Conservation (phyloP, 108 stramenopile species). For the Poteriospumella lacustris region DNA sequence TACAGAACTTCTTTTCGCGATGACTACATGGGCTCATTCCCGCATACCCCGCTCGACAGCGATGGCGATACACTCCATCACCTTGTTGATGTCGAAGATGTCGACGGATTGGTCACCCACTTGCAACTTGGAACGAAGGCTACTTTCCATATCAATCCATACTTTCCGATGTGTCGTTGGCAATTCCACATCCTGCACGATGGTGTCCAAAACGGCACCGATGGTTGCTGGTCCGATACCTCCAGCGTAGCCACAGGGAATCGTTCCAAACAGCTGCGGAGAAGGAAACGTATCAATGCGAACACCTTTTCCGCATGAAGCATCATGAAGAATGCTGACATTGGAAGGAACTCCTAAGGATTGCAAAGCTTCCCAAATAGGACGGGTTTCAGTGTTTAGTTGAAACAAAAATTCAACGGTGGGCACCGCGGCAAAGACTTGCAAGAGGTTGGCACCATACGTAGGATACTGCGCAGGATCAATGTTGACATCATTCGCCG, state of each 20-base stretch:
- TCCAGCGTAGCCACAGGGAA: constrained; percentile 40
- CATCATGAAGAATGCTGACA: constrained; percentile 42
- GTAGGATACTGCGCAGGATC: constrained; percentile 57
- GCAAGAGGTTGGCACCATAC: constrained; percentile 50
- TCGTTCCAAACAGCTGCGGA: background rate
- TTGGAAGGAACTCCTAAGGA: constrained; percentile 23
- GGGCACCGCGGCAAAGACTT: constrained; percentile 47
- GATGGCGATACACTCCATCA: constrained; percentile 11
- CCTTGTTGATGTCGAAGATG: constrained; percentile 19
- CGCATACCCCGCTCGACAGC: background rate
- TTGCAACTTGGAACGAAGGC: background rate
- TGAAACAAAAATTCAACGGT: constrained; percentile 82
- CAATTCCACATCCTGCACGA: constrained; percentile 37
- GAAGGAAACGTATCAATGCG: constrained; percentile 23
- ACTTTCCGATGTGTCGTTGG: background rate
- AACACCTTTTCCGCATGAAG: constrained; percentile 39
- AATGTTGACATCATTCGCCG: constrained; percentile 73
- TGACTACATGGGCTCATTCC: no score
- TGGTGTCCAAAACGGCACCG: constrained; percentile 28
- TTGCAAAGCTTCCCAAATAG: constrained; percentile 65
- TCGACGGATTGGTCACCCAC: constrained; percentile 8
- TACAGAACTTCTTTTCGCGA: no score
- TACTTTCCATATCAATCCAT: constrained; percentile 42
- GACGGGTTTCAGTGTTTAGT: constrained; percentile 75
- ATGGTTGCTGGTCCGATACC: constrained; percentile 80